Conservation (phyloP, 2,329 filamentous ascomycete species). For the Cladosporium sphaerospermum region DNA sequence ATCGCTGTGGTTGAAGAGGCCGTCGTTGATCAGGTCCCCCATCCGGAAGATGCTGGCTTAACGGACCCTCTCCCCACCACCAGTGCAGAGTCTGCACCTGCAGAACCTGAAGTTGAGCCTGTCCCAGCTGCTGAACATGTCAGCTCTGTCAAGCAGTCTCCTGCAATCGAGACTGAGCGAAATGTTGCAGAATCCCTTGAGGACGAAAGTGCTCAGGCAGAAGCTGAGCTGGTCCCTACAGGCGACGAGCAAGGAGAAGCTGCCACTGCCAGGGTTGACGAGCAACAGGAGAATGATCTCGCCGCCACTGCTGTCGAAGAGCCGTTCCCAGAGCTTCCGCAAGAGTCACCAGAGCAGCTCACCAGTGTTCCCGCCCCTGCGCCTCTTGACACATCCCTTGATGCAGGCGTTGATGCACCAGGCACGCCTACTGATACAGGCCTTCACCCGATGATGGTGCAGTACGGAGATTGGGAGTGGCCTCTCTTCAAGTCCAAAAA, state of each 20-base stretch:
- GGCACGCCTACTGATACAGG: conserved; percentile 32
- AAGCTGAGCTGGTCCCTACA: background rate
- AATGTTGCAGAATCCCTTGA: background rate
- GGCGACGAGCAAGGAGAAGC: background rate
- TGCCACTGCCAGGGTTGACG: background rate
- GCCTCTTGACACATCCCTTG: conserved; percentile 2
- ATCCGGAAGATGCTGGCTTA: background rate
- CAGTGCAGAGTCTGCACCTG: background rate
- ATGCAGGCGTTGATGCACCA: conserved; percentile 19
- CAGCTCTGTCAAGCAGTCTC: no score
- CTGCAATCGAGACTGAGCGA: background rate
- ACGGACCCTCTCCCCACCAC: background rate
- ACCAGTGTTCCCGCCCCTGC: background rate
- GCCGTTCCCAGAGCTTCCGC: conserved; percentile 4
- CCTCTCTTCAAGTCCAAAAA: conserved; percentile 53
- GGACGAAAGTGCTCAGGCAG: background rate
- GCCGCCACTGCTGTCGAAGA: background rate
- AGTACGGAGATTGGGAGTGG: conserved; percentile 52
- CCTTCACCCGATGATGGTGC: conserved; percentile 45
- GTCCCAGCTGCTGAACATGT: no score
- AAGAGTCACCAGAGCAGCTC: background rate
- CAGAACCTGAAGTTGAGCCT: no score
- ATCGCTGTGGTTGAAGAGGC: background rate
- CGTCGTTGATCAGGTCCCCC: background rate
- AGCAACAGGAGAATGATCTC: background rate